Evolutionary conservation across 1,139 yeast species (phyloP).

Genomic region (Lodderomyces pseudojiufengensis): DNA sequence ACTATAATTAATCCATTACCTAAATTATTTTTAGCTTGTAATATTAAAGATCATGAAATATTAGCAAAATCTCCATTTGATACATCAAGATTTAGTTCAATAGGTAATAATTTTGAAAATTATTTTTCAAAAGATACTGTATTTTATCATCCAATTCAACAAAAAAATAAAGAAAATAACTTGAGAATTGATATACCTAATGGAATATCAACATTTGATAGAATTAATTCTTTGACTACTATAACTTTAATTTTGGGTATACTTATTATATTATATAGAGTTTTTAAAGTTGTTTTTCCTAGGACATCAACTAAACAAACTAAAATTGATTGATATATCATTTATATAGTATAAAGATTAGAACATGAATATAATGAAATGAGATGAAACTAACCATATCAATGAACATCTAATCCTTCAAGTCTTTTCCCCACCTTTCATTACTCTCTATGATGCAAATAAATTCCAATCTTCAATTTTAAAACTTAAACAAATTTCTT

Average conservation of each 20-base stretch:
- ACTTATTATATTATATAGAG: conserved; percentile 9
- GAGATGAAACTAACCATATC: too few species aligned
- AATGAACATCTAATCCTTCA: too few species aligned
- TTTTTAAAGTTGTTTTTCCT: too few species aligned
- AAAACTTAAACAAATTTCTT: conserved; percentile 18
- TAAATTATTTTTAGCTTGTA: conserved; percentile 33
- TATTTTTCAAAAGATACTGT: conserved; percentile 42
- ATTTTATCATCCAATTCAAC: conserved; percentile 30
- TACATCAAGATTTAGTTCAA: conserved; percentile 15
- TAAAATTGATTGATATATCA: too few species aligned
- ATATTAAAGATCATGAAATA: conserved; percentile 24
- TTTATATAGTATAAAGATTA: too few species aligned
- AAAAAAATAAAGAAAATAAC: conserved; percentile 3
- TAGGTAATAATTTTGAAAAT: conserved; percentile 36
- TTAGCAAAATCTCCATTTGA: conserved; percentile 39
- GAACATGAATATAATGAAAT: too few species aligned
- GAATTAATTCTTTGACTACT: conserved; percentile 17
- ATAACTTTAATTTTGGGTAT: conserved; percentile 13
- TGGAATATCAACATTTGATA: conserved; percentile 17
- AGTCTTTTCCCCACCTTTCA: too few species aligned
- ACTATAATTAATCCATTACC: conserved; percentile 20
- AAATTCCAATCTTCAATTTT: conserved; percentile 26
- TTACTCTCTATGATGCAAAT: conserved; percentile 17
- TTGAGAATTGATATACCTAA: conserved; percentile 20
- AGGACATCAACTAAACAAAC: background rate